Percentiles rank a stretch among this genome's conserved stretches.
Evolutionary conservation across 1,139 yeast species (phyloP).

Genomic region (Yamadazyma jaroonii): DNA sequence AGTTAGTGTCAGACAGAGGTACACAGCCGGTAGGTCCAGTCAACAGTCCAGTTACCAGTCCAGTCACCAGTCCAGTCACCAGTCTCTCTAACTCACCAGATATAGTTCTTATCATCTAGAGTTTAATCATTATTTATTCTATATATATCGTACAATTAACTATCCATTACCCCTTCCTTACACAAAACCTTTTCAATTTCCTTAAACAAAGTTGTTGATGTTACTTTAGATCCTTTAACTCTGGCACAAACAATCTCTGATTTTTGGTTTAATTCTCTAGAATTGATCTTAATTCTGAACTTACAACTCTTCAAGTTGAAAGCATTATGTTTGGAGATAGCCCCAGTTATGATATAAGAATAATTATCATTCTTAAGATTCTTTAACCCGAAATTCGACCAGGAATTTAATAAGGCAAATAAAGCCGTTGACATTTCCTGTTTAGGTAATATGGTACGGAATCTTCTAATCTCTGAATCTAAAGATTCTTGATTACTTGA

Average conservation of each 20-base stretch:
- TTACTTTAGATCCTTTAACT: slow-evolving; percentile 43
- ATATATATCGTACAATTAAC: slow-evolving; percentile 2
- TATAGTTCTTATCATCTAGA: too few relatives aligned
- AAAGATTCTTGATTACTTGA: slow-evolving; percentile 14
- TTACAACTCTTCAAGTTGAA: slow-evolving; percentile 63
- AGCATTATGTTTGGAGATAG: slow-evolving; percentile 58
- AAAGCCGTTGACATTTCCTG: slow-evolving; percentile 65
- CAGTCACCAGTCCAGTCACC: too few relatives aligned
- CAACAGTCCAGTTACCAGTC: slow-evolving; percentile 4
- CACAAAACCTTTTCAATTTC: slow-evolving; percentile 47
- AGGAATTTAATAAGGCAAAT: slow-evolving; percentile 58
- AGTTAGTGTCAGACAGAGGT: too few relatives aligned
- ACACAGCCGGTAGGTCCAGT: neutral
- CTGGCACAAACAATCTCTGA: slow-evolving; percentile 47
- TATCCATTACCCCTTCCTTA: slow-evolving; percentile 47
- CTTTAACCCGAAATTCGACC: slow-evolving; percentile 71
- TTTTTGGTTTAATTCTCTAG: slow-evolving; percentile 39
- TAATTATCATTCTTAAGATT: slow-evolving; percentile 48
- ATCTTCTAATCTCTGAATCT: slow-evolving; percentile 33
- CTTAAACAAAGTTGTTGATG: slow-evolving; percentile 42
- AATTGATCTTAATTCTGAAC: slow-evolving; percentile 53
- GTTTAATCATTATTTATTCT: neutral
- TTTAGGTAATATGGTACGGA: slow-evolving; percentile 45
- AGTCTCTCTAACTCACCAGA: too few relatives aligned
- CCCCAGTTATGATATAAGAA: slow-evolving; percentile 51